Evolutionary conservation across 2,329 filamentous ascomycete species (phyloP).

Genomic region (Colletotrichum sp.): DNA sequence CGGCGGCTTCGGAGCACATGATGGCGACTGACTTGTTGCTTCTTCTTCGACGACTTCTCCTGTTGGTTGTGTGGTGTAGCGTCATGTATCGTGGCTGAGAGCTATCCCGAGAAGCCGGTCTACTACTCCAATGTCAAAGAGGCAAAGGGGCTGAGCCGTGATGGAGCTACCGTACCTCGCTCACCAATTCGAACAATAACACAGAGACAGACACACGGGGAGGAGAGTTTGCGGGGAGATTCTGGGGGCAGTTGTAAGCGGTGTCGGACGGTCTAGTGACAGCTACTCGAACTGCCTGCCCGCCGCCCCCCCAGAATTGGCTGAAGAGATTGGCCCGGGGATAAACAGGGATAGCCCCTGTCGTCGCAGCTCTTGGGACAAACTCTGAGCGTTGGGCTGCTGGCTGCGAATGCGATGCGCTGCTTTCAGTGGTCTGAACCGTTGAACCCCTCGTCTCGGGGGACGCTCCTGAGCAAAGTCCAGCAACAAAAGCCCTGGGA

Average conservation of each 20-base stretch:
- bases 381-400: not conserved
- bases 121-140: not conserved
- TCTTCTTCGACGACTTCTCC: not conserved
- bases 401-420: not conserved
- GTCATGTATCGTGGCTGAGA: not conserved
- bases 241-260: constrained; percentile 12
- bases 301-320: not conserved
- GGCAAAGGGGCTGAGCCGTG: not conserved
- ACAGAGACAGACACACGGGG: not conserved
- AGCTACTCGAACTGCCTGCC: not conserved
- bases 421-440: not conserved
- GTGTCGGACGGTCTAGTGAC: not conserved
- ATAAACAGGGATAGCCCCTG: not conserved
- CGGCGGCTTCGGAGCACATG: not conserved
- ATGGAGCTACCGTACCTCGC: not conserved
- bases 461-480: not conserved
- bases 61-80: not conserved
- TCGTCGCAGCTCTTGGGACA: not conserved
- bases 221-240: not conserved
- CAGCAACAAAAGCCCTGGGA: not conserved
- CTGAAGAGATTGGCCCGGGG: not conserved
- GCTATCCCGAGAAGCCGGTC: not conserved
- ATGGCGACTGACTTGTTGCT: not conserved
- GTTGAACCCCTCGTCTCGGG: constrained; percentile 9
- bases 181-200: not conserved